Percentiles rank a stretch among this genome's conserved stretches.
Conservation (phyloP, 768 basidiomycete genomes). For the Chlorophyllum brunneum region DNA sequence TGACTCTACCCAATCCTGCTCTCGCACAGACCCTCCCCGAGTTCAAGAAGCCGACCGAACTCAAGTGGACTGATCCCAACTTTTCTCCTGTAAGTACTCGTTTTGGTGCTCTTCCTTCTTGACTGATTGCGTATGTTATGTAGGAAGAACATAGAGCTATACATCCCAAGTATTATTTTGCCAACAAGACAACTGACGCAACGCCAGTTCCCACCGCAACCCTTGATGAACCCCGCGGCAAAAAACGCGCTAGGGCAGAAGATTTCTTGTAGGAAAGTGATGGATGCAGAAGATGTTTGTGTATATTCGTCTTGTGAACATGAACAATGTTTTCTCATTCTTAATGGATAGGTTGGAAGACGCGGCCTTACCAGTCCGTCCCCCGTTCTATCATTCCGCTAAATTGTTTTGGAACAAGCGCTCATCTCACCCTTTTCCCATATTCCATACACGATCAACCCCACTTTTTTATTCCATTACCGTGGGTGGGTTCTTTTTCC, state of each 20-base stretch:
- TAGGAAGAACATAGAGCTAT: constrained; percentile 79
- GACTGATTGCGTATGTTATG: not conserved
- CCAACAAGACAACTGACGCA: constrained; percentile 37
- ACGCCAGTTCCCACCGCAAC: constrained; percentile 12
- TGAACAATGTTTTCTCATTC: not conserved
- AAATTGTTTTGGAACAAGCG: not conserved
- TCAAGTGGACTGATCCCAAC: constrained; percentile 75
- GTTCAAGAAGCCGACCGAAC: constrained; percentile 70
- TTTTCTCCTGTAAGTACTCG: constrained; percentile 59
- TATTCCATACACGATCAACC: not conserved
- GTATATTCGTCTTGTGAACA: not conserved
- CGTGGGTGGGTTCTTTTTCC: not conserved
- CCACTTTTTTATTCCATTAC: not conserved
- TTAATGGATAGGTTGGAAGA: constrained; percentile 3
- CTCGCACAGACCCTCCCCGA: constrained; percentile 64
- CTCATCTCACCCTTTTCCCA: constrained; percentile 5
- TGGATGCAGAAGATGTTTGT: not conserved
- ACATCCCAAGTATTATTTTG: constrained; percentile 56
- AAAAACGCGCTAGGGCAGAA: constrained; percentile 83
- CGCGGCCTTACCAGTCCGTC: constrained; percentile 14
- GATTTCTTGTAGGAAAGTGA: constrained; percentile 57
- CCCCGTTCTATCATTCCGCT: constrained; percentile 6
- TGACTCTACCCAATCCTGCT: constrained; percentile 51
- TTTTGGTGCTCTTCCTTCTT: constrained; percentile 1
- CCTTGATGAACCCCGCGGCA: constrained; percentile 69